Evolutionary conservation across 192 early-diverging fungal genomes (phyloP), one percentile per base, ranked within the genome.

Genomic region (Lobulomyces angularis): DNA sequence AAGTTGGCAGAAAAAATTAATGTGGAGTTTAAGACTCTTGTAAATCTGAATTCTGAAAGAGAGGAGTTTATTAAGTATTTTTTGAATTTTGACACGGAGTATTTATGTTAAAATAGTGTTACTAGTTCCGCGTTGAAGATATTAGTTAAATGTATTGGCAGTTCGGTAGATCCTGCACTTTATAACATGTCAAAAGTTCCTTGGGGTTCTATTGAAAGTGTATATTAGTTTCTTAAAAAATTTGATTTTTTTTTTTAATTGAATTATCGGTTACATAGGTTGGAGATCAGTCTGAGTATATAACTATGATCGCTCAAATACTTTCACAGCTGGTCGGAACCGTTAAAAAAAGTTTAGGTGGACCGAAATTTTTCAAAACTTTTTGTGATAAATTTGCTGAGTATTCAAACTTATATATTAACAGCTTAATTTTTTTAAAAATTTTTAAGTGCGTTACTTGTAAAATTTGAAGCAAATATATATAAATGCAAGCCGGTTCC

Each of bases 351-450:
- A 55, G 61, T 14, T 60, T 98, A 18, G 71, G 76, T 17, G 43
- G 77, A 63, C 43, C 62, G 67, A 34, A 74, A 84, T 32, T 93
- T 52, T 84, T 85, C 29, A 58, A 84, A 42, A 80, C 81, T 3
- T 95, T 89, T 53, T 86, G 82, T 57, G 94, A 98, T 65, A 84
- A 86, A 55, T 79, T 94, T 46, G 82, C 82, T 1, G 85, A 92
- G 77, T 88, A 62, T 46, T 74, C 64, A 19, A 7, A 4, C 3
- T 46, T 33, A n/a, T 36, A 20, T n/a, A 26, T 14, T 3, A 23
- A 16, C 23, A 26, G 30, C 29, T 32, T 51, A 37, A 17, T 45
- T n/a, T 47, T 32, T 42, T 27, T 39, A 24, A n/a, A 40, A 19
- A 5, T 51, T 28, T 17, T 24, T 2, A 50, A 87, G 84, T 27